Evolutionary conservation across 2,329 filamentous ascomycete genomes (phyloP).

Genomic region (Phymatotrichopsis omnivora): DNA sequence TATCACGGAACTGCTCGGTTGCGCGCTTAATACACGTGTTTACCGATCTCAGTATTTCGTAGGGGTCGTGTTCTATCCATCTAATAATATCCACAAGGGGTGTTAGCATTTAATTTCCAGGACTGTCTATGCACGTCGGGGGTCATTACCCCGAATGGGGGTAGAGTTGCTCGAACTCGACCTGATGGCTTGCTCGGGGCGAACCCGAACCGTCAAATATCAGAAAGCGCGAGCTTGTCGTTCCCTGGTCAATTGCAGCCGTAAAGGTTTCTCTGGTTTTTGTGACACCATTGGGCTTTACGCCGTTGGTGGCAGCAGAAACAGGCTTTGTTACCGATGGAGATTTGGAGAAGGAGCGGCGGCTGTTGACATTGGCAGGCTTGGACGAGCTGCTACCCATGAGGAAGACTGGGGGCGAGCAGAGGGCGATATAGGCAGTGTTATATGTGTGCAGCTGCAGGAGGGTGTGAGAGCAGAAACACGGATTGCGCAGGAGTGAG

Average conservation of each 20-base stretch:
- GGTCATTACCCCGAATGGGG: constrained; percentile 64
- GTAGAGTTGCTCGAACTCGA: constrained; percentile 77
- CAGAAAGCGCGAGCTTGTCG: constrained; percentile 78
- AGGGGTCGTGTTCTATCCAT: constrained; percentile 83
- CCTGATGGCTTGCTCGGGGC: constrained; percentile 71
- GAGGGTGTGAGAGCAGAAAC: too few relatives aligned
- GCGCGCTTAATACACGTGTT: constrained; percentile 71
- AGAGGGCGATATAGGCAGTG: too few relatives aligned
- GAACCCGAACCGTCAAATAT: constrained; percentile 75
- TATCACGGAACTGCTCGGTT: constrained; percentile 57
- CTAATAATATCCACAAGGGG: constrained; percentile 37
- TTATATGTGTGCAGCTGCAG: too few relatives aligned
- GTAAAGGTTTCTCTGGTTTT: constrained; percentile 55
- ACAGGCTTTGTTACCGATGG: too few relatives aligned
- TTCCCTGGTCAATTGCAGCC: constrained; percentile 83
- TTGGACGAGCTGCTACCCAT: too few relatives aligned
- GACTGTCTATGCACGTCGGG: constrained; percentile 5
- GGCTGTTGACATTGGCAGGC: too few relatives aligned
- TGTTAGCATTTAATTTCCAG: constrained; percentile 11
- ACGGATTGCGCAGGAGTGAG: too few relatives aligned
- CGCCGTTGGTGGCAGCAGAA: too few relatives aligned
- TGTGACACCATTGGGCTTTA: too few relatives aligned
- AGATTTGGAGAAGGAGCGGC: too few relatives aligned
- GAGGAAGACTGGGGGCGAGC: too few relatives aligned
- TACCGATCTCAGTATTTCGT: constrained; percentile 64